Conservation (phyloP, 2,329 filamentous ascomycete species). For the Ophiostoma himal-ulmi region DNA sequence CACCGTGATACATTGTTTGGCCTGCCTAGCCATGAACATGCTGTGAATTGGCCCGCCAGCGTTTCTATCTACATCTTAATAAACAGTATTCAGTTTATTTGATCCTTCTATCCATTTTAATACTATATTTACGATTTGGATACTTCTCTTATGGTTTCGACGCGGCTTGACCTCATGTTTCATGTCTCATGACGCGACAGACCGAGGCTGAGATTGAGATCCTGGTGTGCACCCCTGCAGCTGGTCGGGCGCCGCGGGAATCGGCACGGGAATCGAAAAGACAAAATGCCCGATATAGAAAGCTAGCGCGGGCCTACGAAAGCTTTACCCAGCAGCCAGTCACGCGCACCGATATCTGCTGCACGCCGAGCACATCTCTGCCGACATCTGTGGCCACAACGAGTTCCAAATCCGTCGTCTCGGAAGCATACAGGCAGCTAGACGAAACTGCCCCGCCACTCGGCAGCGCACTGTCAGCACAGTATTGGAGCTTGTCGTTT, state of each 20-base stretch:
- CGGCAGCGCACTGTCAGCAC: conserved; percentile 17
- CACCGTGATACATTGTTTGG: neutral
- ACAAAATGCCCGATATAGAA: conserved; percentile 42
- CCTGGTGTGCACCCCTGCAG: conserved; percentile 50
- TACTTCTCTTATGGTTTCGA: neutral
- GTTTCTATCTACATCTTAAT: neutral
- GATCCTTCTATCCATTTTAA: no score
- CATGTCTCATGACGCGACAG: conserved; percentile 21
- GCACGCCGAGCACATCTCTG: neutral
- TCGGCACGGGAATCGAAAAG: neutral
- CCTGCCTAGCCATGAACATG: conserved; percentile 1
- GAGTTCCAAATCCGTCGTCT: neutral
- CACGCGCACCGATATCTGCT: neutral
- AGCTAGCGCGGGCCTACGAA: conserved; percentile 48
- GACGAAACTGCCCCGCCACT: neutral
- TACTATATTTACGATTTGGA: neutral
- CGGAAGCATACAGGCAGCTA: neutral
- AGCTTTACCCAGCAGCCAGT: conserved; percentile 37
- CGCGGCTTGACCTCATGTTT: neutral
- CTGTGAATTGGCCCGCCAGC: conserved; percentile 23
- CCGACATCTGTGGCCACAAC: neutral
- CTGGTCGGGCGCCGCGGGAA: conserved; percentile 36
- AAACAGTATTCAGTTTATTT: neutral
- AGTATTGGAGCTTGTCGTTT: conserved; percentile 32
- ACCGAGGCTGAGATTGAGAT: conserved; percentile 52